Percentiles rank a stretch among this genome's conserved stretches.
Evolutionary conservation across 257 asterid species (phyloP).

Genomic region (Ligustrum vulgare): DNA sequence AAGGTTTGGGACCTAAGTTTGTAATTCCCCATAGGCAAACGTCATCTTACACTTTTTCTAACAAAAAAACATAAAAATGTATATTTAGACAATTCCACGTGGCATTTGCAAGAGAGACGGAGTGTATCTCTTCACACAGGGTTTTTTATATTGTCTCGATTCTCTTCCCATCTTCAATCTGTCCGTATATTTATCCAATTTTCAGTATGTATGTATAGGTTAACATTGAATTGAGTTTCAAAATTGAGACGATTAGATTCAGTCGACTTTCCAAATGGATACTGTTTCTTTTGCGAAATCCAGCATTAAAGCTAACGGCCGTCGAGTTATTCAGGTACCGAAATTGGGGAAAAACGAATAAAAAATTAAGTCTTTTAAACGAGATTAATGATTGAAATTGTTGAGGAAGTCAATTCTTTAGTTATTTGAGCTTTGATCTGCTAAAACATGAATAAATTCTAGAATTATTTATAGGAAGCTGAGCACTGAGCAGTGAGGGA

Average conservation of each 20-base stretch:
- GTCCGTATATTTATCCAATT: not conserved
- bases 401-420: not conserved
- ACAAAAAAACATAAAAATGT: too few species aligned
- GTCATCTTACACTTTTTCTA: too few species aligned
- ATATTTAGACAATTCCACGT: too few species aligned
- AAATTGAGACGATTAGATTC: constrained; percentile 55
- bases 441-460: constrained; percentile 7
- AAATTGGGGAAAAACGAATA: not conserved
- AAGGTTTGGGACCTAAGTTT: too few species aligned
- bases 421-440: not conserved
- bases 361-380: not conserved
- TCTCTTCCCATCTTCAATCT: constrained; percentile 10
- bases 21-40: too few species aligned
- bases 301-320: constrained; percentile 33
- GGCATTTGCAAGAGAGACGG: too few species aligned
- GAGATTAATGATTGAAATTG: not conserved
- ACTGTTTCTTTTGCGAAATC: constrained; percentile 50
- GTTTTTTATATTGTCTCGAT: not conserved
- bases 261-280: constrained; percentile 56
- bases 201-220: constrained; percentile 18
- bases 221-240: constrained; percentile 34
- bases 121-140: not conserved
- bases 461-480: not conserved
- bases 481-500: not conserved
- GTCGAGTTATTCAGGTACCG: constrained; percentile 55